Conservation (phyloP, 306 rosid species). For the Fagus crenata region DNA sequence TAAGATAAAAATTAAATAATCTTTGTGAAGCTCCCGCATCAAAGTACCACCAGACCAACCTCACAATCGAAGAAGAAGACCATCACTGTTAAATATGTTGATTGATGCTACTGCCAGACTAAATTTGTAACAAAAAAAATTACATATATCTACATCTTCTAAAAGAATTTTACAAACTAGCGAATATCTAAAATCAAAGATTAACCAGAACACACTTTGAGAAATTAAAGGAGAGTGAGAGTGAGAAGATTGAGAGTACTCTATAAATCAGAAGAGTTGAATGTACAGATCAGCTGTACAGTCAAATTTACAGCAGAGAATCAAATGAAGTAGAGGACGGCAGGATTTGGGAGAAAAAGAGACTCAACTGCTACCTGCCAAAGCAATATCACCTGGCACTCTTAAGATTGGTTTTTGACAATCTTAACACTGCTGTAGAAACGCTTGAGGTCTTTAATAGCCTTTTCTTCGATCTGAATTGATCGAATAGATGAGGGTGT, state of each 20-base stretch:
- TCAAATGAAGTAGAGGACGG: not conserved
- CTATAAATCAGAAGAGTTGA: not conserved
- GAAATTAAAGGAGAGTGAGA: not conserved
- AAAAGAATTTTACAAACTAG: no score
- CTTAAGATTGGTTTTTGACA: constrained; percentile 54
- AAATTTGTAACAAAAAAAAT: no score
- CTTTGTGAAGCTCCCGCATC: no score
- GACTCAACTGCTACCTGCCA: constrained; percentile 29
- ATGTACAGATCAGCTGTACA: constrained; percentile 52
- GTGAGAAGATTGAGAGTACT: not conserved
- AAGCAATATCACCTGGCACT: constrained; percentile 13
- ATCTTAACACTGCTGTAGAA: constrained; percentile 85
- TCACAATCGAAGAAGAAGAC: no score
- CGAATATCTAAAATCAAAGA: not conserved
- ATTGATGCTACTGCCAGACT: no score
- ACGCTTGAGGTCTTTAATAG: constrained; percentile 97
- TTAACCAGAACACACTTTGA: not conserved
- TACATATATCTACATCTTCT: no score
- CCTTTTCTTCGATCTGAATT: constrained; percentile 93
- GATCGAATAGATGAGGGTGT: constrained; percentile 87
- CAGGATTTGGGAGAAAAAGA: not conserved
- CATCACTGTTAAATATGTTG: no score
- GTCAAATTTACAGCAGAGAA: constrained; percentile 34
- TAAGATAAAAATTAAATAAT: no score
- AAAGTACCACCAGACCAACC: no score